phyloP scores from a whole-genome alignment of 2,329 filamentous ascomycete genomes.

The Colletotrichum destructivum region DNA sequence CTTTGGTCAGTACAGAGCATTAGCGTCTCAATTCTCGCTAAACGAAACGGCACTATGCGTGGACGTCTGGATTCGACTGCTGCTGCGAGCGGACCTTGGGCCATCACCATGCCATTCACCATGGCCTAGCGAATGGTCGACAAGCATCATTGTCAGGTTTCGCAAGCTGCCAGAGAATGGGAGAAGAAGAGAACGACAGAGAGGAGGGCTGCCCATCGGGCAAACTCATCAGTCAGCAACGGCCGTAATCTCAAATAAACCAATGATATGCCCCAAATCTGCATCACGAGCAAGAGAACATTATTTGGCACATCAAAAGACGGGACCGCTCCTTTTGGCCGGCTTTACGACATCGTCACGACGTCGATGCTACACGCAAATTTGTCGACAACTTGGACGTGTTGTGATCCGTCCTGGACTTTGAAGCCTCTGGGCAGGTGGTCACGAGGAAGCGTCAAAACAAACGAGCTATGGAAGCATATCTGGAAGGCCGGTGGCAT shows the following conservation, averaged over 20 bases:
- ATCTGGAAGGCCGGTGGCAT: slow-evolving; percentile 5
- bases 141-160: slow-evolving; percentile 13
- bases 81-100: slow-evolving; percentile 22
- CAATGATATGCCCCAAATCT: slow-evolving; percentile 6
- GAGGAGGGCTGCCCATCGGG: background rate
- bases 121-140: slow-evolving; percentile 4
- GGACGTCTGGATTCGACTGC: slow-evolving; percentile 22
- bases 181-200: too few species aligned
- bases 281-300: background rate
- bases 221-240: slow-evolving; percentile 9
- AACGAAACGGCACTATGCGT: slow-evolving; percentile 28
- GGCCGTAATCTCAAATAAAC: slow-evolving; percentile 28
- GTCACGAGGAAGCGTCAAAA: slow-evolving; percentile 7
- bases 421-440: slow-evolving; percentile 1
- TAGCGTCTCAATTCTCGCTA: slow-evolving; percentile 26
- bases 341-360: background rate
- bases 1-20: slow-evolving; percentile 1
- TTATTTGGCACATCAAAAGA: slow-evolving; percentile 5
- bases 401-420: background rate
- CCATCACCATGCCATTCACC: slow-evolving; percentile 16
- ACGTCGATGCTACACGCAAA: background rate
- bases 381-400: slow-evolving; percentile 10
- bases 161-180: background rate
- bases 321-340: background rate
- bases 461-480: background rate